These are phyloP conservation scores for Hemileccinum rubropunctum DNA, from an alignment of 768 basidiomycete genomes.

Conservation along the genomic window DNA sequence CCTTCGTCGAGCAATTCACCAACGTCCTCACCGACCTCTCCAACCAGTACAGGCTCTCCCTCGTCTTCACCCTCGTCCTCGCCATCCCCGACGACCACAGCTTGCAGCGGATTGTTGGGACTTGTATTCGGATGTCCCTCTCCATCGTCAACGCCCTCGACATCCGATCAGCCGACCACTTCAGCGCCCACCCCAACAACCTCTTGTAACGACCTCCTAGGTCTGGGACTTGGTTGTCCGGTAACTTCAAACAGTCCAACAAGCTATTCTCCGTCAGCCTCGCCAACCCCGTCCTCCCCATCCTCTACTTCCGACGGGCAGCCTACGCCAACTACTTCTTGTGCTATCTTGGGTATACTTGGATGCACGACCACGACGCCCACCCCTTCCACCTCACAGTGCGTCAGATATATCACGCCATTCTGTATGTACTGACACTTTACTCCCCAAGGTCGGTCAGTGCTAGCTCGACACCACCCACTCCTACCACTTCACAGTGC, in stretches of 20 bases:
- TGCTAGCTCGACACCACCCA: background rate
- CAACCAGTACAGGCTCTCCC: background rate
- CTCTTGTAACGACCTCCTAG: slow-evolving; percentile 11
- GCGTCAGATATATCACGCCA: background rate
- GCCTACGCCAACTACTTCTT: slow-evolving; percentile 11
- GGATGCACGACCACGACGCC: slow-evolving; percentile 15
- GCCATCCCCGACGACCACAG: background rate
- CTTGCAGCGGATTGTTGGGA: slow-evolving; percentile 15
- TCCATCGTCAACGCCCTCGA: background rate
- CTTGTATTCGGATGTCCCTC: slow-evolving; percentile 11
- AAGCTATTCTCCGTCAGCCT: slow-evolving; percentile 4
- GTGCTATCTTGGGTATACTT: slow-evolving; percentile 15
- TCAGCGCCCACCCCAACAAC: background rate
- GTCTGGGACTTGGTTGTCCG: slow-evolving; percentile 18
- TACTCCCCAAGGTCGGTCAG: background rate
- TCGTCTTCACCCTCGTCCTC: background rate
- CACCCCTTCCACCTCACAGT: slow-evolving; percentile 13
- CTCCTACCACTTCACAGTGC: slow-evolving; percentile 11
- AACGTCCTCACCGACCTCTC: background rate
- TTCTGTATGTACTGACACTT: slow-evolving; percentile 3
- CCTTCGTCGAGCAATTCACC: slow-evolving; percentile 4
- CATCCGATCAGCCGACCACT: background rate
- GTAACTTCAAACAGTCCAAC: slow-evolving; percentile 7
- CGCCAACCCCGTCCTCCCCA: background rate
- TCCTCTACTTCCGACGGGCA: background rate